Evolutionary conservation across 176 grass and related monocot species (phyloP), one percentile per base, ranked within the genome.

Genomic region (Cenchrus americanus): DNA sequence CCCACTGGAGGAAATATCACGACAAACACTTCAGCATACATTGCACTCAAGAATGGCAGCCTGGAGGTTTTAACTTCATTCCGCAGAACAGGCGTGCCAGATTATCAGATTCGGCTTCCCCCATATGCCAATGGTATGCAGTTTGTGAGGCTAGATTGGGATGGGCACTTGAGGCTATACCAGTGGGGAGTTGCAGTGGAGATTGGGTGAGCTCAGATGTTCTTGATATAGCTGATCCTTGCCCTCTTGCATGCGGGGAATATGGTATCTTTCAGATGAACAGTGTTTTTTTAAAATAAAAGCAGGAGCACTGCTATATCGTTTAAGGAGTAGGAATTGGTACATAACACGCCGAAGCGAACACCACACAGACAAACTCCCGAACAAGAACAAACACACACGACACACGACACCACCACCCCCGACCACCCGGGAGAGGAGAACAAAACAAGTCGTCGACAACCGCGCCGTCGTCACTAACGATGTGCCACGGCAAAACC

Each of bases 141-240:
- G 14, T 93, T 89, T 90, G 84, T 85, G 61, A 89, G 72, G 60
- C 15, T 87, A 14, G 89, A 89, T 1, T 91, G 58, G 24, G 80
- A 91, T 63, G 89, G 87, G 5, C 80, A 94, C 66, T 75, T 89
- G 21, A 74, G 59, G 71, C 8, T 81, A 26, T 91, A 91, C n/a
- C 65, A 71, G 18, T 68, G 27, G 51, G 1, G 0, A 21, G 7
- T 14, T 0, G 1, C 2, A 73, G 27, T 11, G 15, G 51, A 5
- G 5, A 18, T 7, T 87, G 71, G 62, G 23, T 26, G 73, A 83
- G 3, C 69, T 62, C 88, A 73, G 81, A 54, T 63, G 65, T 91
- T 75, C 49, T 85, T 71, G 0, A 84, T 18, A 52, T 49, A 13
- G 8, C 47, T 43, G 61, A 88, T 67, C 42, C 75, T 69, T 91